Conservation (phyloP, 108 stramenopile species). For the Discostella pseudostelligera region DNA sequence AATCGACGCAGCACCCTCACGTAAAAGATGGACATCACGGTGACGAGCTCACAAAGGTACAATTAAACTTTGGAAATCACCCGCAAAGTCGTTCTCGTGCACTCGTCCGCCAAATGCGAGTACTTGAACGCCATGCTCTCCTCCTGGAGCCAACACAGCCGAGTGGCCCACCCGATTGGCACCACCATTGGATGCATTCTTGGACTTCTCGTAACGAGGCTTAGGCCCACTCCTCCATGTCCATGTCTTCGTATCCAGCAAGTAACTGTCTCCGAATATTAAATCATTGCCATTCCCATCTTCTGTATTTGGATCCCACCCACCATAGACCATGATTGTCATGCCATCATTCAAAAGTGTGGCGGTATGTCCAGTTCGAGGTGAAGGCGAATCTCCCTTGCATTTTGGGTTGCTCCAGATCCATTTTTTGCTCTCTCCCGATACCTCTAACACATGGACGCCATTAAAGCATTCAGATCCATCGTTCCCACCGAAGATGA, state of each 20-base stretch:
- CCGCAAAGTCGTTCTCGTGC: constrained; percentile 57
- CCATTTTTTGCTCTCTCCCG: constrained; percentile 44
- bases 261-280: constrained; percentile 71
- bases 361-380: constrained; percentile 79
- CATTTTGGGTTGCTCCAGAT: constrained; percentile 69
- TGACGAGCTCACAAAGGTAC: neutral
- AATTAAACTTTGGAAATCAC: constrained; percentile 61
- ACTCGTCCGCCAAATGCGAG: constrained; percentile 74
- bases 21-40: no score
- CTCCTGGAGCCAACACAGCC: constrained; percentile 51
- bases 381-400: constrained; percentile 57
- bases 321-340: constrained; percentile 82
- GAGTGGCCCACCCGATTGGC: constrained; percentile 66
- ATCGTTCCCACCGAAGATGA: constrained; percentile 86
- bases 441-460: constrained; percentile 67
- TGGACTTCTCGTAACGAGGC: constrained; percentile 29
- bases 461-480: constrained; percentile 62
- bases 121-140: constrained; percentile 48
- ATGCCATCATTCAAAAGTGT: constrained; percentile 65
- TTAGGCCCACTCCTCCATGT: constrained; percentile 69
- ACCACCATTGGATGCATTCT: constrained; percentile 49
- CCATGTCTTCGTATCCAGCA: constrained; percentile 74
- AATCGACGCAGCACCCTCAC: no score
- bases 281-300: constrained; percentile 58
- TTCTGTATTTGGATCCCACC: constrained; percentile 85